Percentiles rank a stretch among this genome's conserved stretches.
Conservation (phyloP, 306 rosid genomes). For the Castanopsis chinensis region DNA sequence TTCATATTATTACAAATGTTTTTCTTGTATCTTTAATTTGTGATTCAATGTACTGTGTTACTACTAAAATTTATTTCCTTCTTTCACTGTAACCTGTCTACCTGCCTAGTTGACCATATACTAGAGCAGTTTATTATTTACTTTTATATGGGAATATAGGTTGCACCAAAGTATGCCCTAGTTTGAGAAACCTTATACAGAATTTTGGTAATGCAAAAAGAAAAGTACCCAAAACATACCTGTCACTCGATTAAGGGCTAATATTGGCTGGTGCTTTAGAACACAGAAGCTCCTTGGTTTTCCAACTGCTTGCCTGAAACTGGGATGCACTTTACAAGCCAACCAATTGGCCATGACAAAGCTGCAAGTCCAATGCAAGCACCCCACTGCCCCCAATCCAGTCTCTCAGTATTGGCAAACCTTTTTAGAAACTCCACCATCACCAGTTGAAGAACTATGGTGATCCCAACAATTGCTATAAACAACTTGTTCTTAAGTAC, state of each 20-base stretch:
- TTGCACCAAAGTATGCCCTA: too few species aligned
- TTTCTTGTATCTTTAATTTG: too few species aligned
- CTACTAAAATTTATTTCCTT: too few species aligned
- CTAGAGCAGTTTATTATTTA: too few species aligned
- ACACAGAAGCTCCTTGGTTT: not conserved
- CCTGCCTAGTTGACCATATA: too few species aligned
- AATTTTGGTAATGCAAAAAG: not conserved
- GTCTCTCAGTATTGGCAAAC: constrained; percentile 23
- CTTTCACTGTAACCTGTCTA: too few species aligned
- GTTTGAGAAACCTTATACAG: too few species aligned
- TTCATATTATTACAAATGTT: too few species aligned
- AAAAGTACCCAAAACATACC: not conserved
- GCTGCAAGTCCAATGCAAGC: constrained; percentile 26
- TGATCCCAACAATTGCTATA: constrained; percentile 19
- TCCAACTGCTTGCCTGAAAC: not conserved
- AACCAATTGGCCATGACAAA: constrained; percentile 32
- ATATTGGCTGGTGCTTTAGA: not conserved
- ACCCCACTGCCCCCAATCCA: constrained; percentile 28
- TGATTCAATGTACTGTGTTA: too few species aligned
- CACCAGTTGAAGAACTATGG: constrained; percentile 17
- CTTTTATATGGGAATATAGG: too few species aligned
- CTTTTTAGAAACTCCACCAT: constrained; percentile 26
- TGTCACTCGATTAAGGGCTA: not conserved
- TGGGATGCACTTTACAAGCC: constrained; percentile 18
- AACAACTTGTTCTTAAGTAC: constrained; percentile 18